Conservation (phyloP, 306 rosid genomes). For the Argentina anserina region DNA sequence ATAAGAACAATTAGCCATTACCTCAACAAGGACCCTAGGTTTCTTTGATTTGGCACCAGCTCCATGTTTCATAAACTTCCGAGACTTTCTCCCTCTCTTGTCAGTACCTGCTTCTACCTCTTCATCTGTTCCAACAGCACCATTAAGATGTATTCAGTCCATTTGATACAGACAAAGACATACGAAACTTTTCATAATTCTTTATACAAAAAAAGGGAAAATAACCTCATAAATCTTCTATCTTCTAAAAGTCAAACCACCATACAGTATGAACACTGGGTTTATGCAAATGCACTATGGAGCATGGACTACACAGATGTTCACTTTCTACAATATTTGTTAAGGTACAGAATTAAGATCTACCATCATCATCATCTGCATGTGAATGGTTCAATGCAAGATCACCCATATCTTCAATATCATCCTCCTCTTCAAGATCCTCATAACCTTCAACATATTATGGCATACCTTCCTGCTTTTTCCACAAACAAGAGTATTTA, state of each 20-base stretch:
- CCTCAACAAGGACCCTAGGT: slow-evolving; percentile 78
- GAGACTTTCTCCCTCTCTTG: slow-evolving; percentile 44
- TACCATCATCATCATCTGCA: slow-evolving; percentile 49
- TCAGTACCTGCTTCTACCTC: slow-evolving; percentile 32
- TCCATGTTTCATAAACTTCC: slow-evolving; percentile 44
- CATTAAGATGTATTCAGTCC: background rate
- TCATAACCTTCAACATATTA: slow-evolving; percentile 74
- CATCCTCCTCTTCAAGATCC: slow-evolving; percentile 61
- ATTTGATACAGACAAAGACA: background rate
- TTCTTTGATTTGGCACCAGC: slow-evolving; percentile 52
- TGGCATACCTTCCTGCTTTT: slow-evolving; percentile 57
- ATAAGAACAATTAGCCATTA: slow-evolving; percentile 20
- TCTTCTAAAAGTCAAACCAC: too few relatives aligned
- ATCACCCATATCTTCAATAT: slow-evolving; percentile 77
- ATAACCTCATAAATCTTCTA: too few relatives aligned
- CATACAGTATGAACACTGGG: too few relatives aligned
- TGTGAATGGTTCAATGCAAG: slow-evolving; percentile 19
- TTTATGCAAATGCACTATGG: too few relatives aligned
- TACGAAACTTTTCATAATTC: background rate
- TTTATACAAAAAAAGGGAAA: background rate
- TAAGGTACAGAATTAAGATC: background rate
- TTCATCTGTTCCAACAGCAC: slow-evolving; percentile 55
- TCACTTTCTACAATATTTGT: background rate
- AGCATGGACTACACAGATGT: too few relatives aligned
- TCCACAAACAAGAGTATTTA: slow-evolving; percentile 1